A percentile compares a stretch with the other conserved stretches of the same genome.
Evolutionary conservation across 345 rosid genomes (phyloP).

Genomic region (Barbarea vulgaris): DNA sequence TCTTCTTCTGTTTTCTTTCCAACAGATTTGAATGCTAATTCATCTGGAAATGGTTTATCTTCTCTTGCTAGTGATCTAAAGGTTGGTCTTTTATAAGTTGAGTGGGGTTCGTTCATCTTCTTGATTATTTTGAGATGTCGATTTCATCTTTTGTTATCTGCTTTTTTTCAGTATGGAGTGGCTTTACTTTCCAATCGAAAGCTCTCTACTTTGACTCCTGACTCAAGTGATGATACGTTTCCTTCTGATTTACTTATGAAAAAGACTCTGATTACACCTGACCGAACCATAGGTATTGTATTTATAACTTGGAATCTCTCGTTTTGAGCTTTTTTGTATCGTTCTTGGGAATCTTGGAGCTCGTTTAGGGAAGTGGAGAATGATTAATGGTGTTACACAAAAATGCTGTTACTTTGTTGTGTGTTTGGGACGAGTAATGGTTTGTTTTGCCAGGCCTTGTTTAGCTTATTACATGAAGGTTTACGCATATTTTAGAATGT

Average conservation of each 20-base stretch:
- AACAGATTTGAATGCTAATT: conserved; percentile 26
- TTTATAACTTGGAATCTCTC: neutral
- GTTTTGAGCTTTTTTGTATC: neutral
- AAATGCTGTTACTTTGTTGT: neutral
- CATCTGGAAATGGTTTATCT: conserved; percentile 27
- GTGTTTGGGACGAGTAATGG: neutral
- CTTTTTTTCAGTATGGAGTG: conserved; percentile 47
- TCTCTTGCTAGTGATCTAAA: conserved; percentile 27
- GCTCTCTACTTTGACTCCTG: conserved; percentile 66
- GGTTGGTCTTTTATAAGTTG: conserved; percentile 21
- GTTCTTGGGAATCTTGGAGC: neutral
- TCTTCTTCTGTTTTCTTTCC: neutral
- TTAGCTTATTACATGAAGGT: conserved; percentile 11
- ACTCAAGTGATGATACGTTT: conserved; percentile 54
- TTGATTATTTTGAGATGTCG: neutral
- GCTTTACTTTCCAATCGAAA: conserved; percentile 47
- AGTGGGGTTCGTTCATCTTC: neutral
- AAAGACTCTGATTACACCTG: conserved; percentile 50
- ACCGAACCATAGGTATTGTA: conserved; percentile 58
- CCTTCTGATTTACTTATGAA: conserved; percentile 66
- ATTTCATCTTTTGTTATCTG: conserved; percentile 8
- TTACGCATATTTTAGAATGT: neutral
- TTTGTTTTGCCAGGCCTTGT: neutral
- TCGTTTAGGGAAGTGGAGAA: neutral
- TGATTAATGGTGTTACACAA: neutral